Evolutionary conservation across 2,329 filamentous ascomycete genomes (phyloP), one percentile per base, ranked within the genome.

Genomic region (Stemphylium beticola): DNA sequence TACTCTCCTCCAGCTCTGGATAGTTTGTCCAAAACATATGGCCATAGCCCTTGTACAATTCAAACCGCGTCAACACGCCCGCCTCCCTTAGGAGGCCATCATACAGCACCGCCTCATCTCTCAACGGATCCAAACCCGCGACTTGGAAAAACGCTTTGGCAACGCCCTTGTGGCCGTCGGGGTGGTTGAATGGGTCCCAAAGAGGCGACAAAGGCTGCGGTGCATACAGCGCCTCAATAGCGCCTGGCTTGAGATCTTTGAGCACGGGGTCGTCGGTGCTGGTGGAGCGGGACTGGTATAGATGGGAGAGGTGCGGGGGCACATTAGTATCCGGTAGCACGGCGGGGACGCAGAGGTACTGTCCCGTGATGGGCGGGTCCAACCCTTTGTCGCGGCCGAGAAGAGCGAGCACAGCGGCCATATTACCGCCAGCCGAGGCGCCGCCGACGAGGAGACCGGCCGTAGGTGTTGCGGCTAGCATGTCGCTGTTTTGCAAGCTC

Each of bases 341-440:
- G 11, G 74, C 78, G 1, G 79, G 79, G 1, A 81, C 79, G 43
- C 80, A 77, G 29, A 83, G 77, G 26, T 79, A 76, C 10, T 78
- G 64, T 0, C 80, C 81, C 0, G 80, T 83, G 9, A 84, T 64
- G 0, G 71, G 72, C 1, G 79, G 78, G 0, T 65, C 56, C 5
- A 81, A 65, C 0, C 69, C 68, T 32, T 77, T 74, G 48, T 79
- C 77, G 3, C 76, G 74, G 4, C 78, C 74, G 0, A 78, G 58
- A 47, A 82, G 77, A 0, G 79, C 74, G 0, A 83, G 73, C 0
- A 78, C 78, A 0, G 78, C 77, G n/a, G 80, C 75, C 50, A 83
- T 77, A 61, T 83, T 83, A n/a, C 78, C 82, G 4, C 81, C 82
- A 0, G 81, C 81, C 2, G 78, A 81, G 4, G 77, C 79, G 15